Percentiles rank a stretch among this genome's conserved stretches.
Conservation (phyloP, 2,329 filamentous ascomycete species). For the Escovopsis sp. region DNA sequence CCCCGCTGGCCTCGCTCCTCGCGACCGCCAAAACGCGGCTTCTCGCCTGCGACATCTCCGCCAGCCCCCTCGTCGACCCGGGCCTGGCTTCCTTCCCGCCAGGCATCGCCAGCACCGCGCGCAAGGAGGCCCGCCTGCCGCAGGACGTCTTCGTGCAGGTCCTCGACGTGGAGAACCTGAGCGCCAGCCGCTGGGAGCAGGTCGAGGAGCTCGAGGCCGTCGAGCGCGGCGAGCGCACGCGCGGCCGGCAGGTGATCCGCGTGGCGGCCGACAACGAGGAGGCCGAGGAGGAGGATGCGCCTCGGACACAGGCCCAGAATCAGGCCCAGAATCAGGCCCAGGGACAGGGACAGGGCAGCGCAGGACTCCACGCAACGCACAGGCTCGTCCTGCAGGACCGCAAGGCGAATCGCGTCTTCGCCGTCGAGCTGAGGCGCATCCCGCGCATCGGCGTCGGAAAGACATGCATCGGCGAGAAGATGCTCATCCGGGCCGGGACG, state of each 20-base stretch:
- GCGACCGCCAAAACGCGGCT: slow-evolving; percentile 73
- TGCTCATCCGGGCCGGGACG: slow-evolving; percentile 52
- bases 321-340: too few relatives aligned
- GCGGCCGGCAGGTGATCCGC: slow-evolving; percentile 70
- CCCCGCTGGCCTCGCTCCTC: slow-evolving; percentile 54
- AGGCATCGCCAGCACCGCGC: slow-evolving; percentile 35
- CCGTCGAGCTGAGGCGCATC: slow-evolving; percentile 55
- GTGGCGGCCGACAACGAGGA: slow-evolving; percentile 16
- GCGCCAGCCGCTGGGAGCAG: slow-evolving; percentile 70
- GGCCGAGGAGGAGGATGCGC: too few relatives aligned
- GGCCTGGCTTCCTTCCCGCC: slow-evolving; percentile 32
- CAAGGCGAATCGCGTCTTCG: slow-evolving; percentile 53
- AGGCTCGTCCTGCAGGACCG: slow-evolving; percentile 73
- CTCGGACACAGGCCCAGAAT: too few relatives aligned
- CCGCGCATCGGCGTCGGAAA: slow-evolving; percentile 50
- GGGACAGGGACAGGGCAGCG: too few relatives aligned
- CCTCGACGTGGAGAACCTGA: slow-evolving; percentile 72
- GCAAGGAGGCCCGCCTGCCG: slow-evolving; percentile 40
- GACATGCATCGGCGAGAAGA: slow-evolving; percentile 63
- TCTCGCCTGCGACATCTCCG: slow-evolving; percentile 61
- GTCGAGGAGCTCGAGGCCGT: slow-evolving; percentile 66
- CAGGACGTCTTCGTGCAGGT: slow-evolving; percentile 65
- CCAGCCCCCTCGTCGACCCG: slow-evolving; percentile 23
- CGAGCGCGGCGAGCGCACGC: slow-evolving; percentile 57
- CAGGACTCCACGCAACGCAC: slow-evolving; percentile 50